Base-by-base conservation (phyloP, 176 grass and related monocot species). In the Carex myosuroides region DNA sequence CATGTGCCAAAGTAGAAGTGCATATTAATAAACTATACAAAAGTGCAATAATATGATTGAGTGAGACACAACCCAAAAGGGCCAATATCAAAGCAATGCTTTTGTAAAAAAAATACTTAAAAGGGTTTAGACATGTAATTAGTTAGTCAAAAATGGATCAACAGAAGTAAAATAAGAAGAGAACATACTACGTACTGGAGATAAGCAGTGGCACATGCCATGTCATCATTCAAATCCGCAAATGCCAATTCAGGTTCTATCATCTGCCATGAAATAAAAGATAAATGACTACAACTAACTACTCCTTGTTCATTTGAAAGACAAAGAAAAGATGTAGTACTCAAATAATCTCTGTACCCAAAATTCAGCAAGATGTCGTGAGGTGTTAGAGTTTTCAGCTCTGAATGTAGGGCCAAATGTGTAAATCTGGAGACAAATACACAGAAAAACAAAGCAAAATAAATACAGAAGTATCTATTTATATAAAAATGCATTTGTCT, bases 141-240 rank as follows among this genome's bases (percentile, higher is more conserved):
- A 85, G 73, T 73, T 85, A 59, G 6, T 42, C 59, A 76, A 8
- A 55, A 54, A 52, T 75, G 20, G 4, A 67, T 84, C 29, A 52
- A 76, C 72, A 77, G 13, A 54, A 56, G 22, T 55, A 54, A 46
- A 53, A 66, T 79, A 60, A 86, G 48, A 68, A 93, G 84, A 84
- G 83, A 82, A 98, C 96, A 84, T 98, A 98, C 96, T 92, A 98
- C 96, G 88, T 98, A 98, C 96, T 95, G 96, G 89, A 98, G 96
- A 90, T 98, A 98, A 74, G 91, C 89, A 98, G 92, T 98, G 53
- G 96, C 92, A 89, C 96, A 98, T 75, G 93, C 96, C 96, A 98
- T 98, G 86, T 95, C 96, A 90, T 98, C 96, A 59, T 93, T 98
- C 65, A 98, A 87, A 91, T 98, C 96, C 33, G 93, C 96, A 85